A percentile compares a stretch with the other conserved stretches of the same genome.
Conservation (phyloP, 148 eudicot genomes). For the Fagopyrum tataricum region DNA sequence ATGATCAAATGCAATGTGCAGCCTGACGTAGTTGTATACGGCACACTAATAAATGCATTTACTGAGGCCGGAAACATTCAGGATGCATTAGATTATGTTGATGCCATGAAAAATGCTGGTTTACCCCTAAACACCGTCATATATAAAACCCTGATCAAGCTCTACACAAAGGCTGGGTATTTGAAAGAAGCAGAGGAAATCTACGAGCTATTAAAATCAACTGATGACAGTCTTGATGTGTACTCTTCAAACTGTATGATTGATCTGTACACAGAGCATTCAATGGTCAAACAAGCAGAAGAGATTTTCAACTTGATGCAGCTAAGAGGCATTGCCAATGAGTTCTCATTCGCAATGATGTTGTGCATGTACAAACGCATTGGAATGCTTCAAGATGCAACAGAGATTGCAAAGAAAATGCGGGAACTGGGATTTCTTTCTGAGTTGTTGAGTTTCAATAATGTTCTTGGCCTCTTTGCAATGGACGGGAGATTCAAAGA, state of each 20-base stretch:
- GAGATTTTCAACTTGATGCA: constrained; percentile 44
- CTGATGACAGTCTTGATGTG: constrained; percentile 41
- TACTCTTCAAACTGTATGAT: constrained; percentile 86
- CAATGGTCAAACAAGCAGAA: constrained; percentile 71
- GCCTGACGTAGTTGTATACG: constrained; percentile 78
- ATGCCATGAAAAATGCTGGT: constrained; percentile 41
- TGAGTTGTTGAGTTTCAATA: constrained; percentile 71
- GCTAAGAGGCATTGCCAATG: constrained; percentile 60
- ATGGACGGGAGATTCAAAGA: constrained; percentile 61
- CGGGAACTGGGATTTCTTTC: constrained; percentile 57
- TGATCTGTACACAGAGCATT: constrained; percentile 62
- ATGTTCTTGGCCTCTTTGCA: constrained; percentile 58
- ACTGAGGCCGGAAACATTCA: constrained; percentile 66
- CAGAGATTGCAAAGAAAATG: constrained; percentile 56
- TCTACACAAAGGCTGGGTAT: constrained; percentile 75
- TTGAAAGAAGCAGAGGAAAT: constrained; percentile 70
- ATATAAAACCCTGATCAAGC: constrained; percentile 67
- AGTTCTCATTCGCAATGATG: constrained; percentile 91
- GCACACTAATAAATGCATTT: constrained; percentile 67
- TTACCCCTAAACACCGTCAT: constrained; percentile 55
- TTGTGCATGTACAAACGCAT: constrained; percentile 80
- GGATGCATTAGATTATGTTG: constrained; percentile 42
- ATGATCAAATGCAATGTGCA: constrained; percentile 51
- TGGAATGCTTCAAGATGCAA: constrained; percentile 60
- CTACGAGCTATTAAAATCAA: constrained; percentile 42